A percentile compares a stretch with the other conserved stretches of the same genome.
Conservation (phyloP, 2,329 filamentous ascomycete genomes). For the Colletotrichum cordylinicola region DNA sequence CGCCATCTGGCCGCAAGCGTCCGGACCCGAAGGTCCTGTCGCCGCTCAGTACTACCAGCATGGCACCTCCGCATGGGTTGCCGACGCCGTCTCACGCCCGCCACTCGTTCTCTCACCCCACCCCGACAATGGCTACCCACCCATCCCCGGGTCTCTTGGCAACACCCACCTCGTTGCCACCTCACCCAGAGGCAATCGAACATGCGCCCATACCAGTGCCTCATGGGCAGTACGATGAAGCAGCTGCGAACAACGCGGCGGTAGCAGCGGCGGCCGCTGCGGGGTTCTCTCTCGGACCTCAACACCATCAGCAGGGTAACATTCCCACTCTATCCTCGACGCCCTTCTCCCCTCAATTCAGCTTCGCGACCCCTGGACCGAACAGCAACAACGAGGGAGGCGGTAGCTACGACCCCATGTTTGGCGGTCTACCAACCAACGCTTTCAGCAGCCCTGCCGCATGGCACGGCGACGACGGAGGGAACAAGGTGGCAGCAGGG, state of each 20-base stretch:
- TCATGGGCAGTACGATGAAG: constrained; percentile 39
- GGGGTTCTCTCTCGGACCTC: constrained; percentile 38
- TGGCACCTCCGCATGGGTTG: constrained; percentile 31
- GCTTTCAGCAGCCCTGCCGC: constrained; percentile 57
- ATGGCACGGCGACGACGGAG: constrained; percentile 51
- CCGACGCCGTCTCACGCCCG: constrained; percentile 37
- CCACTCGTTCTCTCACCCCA: constrained; percentile 40
- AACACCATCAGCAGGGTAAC: constrained; percentile 30
- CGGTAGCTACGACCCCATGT: constrained; percentile 64
- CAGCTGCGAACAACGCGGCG: constrained; percentile 36
- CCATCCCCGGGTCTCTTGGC: constrained; percentile 44
- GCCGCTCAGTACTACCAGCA: constrained; percentile 36
- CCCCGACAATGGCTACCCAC: constrained; percentile 38
- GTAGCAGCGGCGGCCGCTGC: constrained; percentile 41
- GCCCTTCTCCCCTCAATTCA: constrained; percentile 49
- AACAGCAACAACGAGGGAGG: constrained; percentile 34
- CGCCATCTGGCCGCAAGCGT: constrained; percentile 41
- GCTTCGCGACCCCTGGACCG: constrained; percentile 38
- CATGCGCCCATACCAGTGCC: constrained; percentile 35
- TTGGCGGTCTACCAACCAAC: constrained; percentile 59
- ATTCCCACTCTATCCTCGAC: constrained; percentile 35
- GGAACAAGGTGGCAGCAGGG: constrained; percentile 12
- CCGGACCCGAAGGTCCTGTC: constrained; percentile 43
- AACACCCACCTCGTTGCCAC: constrained; percentile 40
- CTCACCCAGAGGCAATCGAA: constrained; percentile 38